phyloP scores from a whole-genome alignment of 352 stramenopile genomes.

The Phytophthora tentaculata region DNA sequence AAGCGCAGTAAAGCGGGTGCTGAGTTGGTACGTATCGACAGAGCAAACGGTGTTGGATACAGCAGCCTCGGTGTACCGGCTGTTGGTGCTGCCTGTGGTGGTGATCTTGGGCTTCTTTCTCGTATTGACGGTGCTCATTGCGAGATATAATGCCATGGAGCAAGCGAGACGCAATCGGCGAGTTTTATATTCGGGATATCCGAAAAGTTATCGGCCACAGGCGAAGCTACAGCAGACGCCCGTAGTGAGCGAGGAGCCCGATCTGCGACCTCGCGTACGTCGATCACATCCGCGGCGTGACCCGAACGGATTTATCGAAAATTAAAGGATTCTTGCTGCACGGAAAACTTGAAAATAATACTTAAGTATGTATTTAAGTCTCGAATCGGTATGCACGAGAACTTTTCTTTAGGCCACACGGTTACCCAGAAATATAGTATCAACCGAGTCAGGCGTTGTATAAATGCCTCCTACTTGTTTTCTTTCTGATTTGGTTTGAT shows the following conservation, averaged over 20 bases:
- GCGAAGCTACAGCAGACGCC: conserved; percentile 13
- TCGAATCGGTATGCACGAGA: no score
- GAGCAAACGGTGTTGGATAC: conserved; percentile 13
- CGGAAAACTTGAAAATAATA: background rate
- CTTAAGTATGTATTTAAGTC: no score
- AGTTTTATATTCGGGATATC: conserved; percentile 42
- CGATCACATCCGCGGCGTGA: conserved; percentile 12
- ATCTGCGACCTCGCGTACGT: conserved; percentile 1
- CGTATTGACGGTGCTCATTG: conserved; percentile 32
- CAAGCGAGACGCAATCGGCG: conserved; percentile 29
- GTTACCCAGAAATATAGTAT: no score
- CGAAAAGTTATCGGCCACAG: conserved; percentile 32
- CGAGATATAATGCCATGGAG: conserved; percentile 23
- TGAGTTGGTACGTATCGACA: conserved; percentile 22
- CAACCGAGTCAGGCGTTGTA: no score
- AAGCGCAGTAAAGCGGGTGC: conserved; percentile 13
- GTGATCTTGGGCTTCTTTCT: conserved; percentile 37
- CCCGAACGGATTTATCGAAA: conserved; percentile 7
- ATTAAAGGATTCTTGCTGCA: conserved; percentile 1
- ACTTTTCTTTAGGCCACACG: no score
- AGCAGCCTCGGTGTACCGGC: conserved; percentile 17
- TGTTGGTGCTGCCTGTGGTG: conserved; percentile 38
- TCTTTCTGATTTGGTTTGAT: no score
- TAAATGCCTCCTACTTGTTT: no score
- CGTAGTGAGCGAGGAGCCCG: no score